Base-by-base conservation (phyloP, 1,284 basidiomycete genomes). In the Rhodotorula sp. region DNA sequence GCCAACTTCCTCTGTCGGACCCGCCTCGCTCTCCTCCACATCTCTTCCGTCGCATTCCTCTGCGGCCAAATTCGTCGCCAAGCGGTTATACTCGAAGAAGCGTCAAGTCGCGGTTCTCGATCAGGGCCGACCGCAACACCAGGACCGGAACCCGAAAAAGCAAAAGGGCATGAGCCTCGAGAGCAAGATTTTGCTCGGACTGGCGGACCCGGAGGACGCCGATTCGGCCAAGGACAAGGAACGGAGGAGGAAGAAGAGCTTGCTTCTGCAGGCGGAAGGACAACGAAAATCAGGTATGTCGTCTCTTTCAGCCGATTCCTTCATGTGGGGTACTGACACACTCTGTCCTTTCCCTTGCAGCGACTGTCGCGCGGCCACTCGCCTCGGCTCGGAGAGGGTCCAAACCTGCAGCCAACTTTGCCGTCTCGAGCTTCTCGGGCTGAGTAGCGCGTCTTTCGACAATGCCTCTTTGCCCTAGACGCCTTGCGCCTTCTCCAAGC, bases 11-110 rank as follows among this genome's bases (percentile, higher is more conserved):
- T 53, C 62, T 0, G 44, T 57, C 53, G 60, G 62, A 15, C 63
- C 73, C n/a, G 62, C 65, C 15, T 67, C 73, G 17, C 71, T 75
- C 26, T 62, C 71, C 44, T 70, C 71, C 4, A 66, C 73, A 6
- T 58, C 68, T 20, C 64, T 68, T 6, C 69, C 73, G 10, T 73
- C 73, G 0, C 62, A 67, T 60, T 73, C 69, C 30, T 71, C 71
- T 20, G 73, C 73, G 3, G 65, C 71, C 64, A 75, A 75, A 53
- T 75, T 75, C 68, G 62, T 75, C 64, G 67, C 67, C 24, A n/a
- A 60, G 15, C 71, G 73, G 14, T 62, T 75, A 33, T 75, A 71
- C 71, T 69, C 67, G 20, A 73, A 73, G 53, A 73, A 73, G 55
- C 73, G 73, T 8, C 68, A 68, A 46, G 60, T 75, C n/a, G 71